phyloP scores from a whole-genome alignment of 495 filamentous ascomycete species.

The Bacidia gigantensis region DNA sequence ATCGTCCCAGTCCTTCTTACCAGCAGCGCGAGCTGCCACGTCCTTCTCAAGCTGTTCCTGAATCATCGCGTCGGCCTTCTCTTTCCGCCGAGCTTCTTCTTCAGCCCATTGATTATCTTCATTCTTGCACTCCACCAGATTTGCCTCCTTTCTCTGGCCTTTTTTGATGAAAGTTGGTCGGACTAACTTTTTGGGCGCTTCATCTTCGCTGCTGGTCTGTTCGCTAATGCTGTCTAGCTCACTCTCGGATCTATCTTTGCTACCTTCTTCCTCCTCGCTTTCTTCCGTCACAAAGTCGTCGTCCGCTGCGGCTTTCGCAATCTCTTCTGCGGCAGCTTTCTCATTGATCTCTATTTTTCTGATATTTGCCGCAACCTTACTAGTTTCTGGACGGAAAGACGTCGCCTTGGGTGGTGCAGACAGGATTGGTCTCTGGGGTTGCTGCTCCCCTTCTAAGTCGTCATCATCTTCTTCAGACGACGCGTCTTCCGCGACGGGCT shows the following conservation, averaged over 20 bases:
- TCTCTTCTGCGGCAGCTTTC: conserved; percentile 28
- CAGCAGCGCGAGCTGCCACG: conserved; percentile 56
- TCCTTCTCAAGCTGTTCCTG: conserved; percentile 78
- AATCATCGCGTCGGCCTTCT: conserved; percentile 61
- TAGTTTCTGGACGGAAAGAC: conserved; percentile 37
- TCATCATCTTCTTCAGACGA: conserved; percentile 49
- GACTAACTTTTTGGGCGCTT: conserved; percentile 60
- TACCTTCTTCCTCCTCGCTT: conserved; percentile 35
- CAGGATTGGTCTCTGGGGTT: conserved; percentile 22
- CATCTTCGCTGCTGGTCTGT: conserved; percentile 54
- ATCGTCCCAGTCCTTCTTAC: conserved; percentile 79
- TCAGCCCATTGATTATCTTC: conserved; percentile 39
- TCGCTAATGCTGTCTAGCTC: conserved; percentile 25
- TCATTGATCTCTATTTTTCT: conserved; percentile 54
- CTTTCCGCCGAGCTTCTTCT: conserved; percentile 44
- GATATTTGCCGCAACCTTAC: conserved; percentile 43
- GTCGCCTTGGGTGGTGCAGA: conserved; percentile 42
- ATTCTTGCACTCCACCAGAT: conserved; percentile 19
- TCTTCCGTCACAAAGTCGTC: conserved; percentile 65
- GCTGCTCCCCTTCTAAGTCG: conserved; percentile 34
- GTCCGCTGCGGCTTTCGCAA: conserved; percentile 37
- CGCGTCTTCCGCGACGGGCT: conserved; percentile 52
- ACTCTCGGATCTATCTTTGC: conserved; percentile 26
- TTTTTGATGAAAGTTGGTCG: conserved; percentile 91
- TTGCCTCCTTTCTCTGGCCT: conserved; percentile 42